These are phyloP conservation scores for Pyrus hybrid DNA, from an alignment of 331 rosid species.

Conservation along the genomic window DNA sequence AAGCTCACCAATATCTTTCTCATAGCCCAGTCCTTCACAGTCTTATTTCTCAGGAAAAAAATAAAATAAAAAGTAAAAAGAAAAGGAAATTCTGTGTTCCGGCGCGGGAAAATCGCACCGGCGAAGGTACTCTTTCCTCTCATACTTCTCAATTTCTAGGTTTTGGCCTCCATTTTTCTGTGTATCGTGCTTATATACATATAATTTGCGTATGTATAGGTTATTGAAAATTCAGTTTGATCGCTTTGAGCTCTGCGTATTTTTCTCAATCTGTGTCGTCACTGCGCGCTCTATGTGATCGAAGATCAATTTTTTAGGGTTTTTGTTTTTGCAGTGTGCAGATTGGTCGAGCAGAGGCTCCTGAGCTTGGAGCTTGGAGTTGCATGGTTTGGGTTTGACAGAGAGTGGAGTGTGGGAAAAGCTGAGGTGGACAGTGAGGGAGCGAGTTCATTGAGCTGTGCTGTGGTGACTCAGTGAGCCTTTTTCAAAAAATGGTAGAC, in stretches of 20 bases:
- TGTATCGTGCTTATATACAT: background rate
- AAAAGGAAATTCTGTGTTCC: conserved; percentile 1
- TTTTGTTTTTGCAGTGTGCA: conserved; percentile 9
- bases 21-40: conserved; percentile 14
- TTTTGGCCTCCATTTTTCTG: conserved; percentile 2
- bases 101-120: conserved; percentile 25
- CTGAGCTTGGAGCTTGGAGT: conserved; percentile 2
- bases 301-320: conserved; percentile 2
- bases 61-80: background rate
- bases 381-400: conserved; percentile 6
- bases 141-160: conserved; percentile 5
- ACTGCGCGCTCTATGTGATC: background rate
- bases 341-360: conserved; percentile 25
- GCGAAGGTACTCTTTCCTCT: conserved; percentile 9
- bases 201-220: background rate
- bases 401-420: conserved; percentile 8
- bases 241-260: background rate
- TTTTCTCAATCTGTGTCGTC: conserved; percentile 7
- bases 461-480: conserved; percentile 13
- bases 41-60: background rate
- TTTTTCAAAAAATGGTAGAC: conserved; percentile 37
- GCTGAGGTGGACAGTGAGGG: background rate
- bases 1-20: conserved; percentile 18
- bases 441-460: conserved; percentile 9
- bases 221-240: conserved; percentile 14